These are phyloP conservation scores for Hemileccinum impolitum DNA, from an alignment of 768 basidiomycete species.

Conservation along the genomic window DNA sequence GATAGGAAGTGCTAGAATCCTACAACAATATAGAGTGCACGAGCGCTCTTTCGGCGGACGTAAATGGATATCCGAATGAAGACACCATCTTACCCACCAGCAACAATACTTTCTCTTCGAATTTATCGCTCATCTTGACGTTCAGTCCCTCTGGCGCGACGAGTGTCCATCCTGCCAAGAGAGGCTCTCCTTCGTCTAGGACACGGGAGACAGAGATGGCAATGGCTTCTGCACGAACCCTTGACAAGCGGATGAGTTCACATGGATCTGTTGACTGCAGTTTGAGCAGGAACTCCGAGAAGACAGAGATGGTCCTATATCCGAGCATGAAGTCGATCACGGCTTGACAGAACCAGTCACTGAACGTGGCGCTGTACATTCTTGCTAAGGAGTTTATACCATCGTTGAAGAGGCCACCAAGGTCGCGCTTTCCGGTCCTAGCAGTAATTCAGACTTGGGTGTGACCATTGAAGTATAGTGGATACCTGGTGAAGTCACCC, in stretches of 20 bases:
- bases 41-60: conserved; percentile 26
- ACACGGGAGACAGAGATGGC: conserved; percentile 82
- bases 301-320: conserved; percentile 80
- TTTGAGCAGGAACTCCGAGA: conserved; percentile 89
- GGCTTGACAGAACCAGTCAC: conserved; percentile 96
- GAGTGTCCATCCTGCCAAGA: conserved; percentile 88
- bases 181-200: conserved; percentile 68
- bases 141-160: conserved; percentile 81
- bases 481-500: conserved; percentile 85
- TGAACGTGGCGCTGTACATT: conserved; percentile 85
- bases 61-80: conserved; percentile 2
- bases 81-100: conserved; percentile 52
- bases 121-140: conserved; percentile 66
- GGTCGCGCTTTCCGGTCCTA: conserved; percentile 94
- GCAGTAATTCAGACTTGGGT: conserved; percentile 4
- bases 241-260: conserved; percentile 82
- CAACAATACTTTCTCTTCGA: conserved; percentile 92
- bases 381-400: conserved; percentile 92
- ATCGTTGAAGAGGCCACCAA: conserved; percentile 89
- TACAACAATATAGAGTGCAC: conserved; percentile 77
- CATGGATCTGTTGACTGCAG: conserved; percentile 90
- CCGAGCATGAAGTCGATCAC: conserved; percentile 93
- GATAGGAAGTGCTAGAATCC: conserved; percentile 25
- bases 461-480: neutral
- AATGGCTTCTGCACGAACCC: conserved; percentile 89